Conservation (phyloP, 2,329 filamentous ascomycete species). For the Fusarium sp. region DNA sequence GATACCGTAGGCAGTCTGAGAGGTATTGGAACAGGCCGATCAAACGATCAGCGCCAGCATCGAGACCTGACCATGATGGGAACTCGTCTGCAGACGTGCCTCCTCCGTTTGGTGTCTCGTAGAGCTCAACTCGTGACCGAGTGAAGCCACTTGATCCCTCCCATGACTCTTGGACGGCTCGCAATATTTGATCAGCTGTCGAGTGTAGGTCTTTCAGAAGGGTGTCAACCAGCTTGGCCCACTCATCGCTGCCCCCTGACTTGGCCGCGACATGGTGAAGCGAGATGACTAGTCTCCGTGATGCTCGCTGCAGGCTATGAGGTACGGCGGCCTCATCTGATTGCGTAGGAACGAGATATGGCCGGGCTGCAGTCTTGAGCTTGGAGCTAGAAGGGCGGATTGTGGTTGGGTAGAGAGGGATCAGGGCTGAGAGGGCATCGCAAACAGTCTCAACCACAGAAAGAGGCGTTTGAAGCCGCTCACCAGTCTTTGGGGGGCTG, state of each 20-base stretch:
- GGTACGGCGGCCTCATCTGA: conserved; percentile 61
- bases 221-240: conserved; percentile 71
- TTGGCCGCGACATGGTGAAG: conserved; percentile 85
- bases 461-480: conserved; percentile 48
- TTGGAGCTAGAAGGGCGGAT: conserved; percentile 79
- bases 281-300: conserved; percentile 73
- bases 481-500: conserved; percentile 53
- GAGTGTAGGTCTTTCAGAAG: conserved; percentile 72
- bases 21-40: conserved; percentile 72
- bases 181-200: conserved; percentile 79
- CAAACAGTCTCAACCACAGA: conserved; percentile 73
- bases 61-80: conserved; percentile 78
- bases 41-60: conserved; percentile 75
- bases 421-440: conserved; percentile 73
- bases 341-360: conserved; percentile 71
- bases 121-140: conserved; percentile 54
- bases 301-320: conserved; percentile 61
- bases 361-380: conserved; percentile 67
- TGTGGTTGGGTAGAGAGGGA: conserved; percentile 84
- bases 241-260: conserved; percentile 78
- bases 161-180: conserved; percentile 84
- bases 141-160: conserved; percentile 68
- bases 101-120: conserved; percentile 59
- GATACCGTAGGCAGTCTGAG: conserved; percentile 67
- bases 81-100: conserved; percentile 60